A percentile compares a stretch with the other conserved stretches of the same genome.
These are phyloP conservation scores for Setaria viridis DNA, from an alignment of 202 grass and related monocot species.

Conservation along the genomic window DNA sequence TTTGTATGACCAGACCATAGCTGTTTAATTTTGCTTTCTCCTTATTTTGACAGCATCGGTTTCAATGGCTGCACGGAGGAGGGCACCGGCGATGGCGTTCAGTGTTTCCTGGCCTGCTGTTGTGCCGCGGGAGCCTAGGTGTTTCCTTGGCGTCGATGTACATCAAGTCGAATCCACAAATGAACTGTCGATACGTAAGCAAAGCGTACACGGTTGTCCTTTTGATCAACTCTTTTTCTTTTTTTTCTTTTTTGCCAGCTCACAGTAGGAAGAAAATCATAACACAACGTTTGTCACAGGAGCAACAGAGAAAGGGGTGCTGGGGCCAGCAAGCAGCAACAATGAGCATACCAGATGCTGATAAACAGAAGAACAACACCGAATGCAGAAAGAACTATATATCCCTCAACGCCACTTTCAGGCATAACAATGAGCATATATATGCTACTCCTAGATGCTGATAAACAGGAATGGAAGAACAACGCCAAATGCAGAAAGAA, in stretches of 20 bases:
- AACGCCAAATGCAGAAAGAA: not conserved
- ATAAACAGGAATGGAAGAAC: not conserved
- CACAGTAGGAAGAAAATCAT: not conserved
- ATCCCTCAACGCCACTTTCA: too few species aligned
- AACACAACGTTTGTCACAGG: not conserved
- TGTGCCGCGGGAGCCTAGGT: too few species aligned
- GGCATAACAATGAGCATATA: not conserved
- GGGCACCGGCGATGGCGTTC: too few species aligned
- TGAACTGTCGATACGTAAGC: conserved; percentile 3
- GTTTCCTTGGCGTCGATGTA: not conserved
- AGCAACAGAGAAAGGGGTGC: not conserved
- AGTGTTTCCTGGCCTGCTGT: too few species aligned
- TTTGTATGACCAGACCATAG: too few species aligned
- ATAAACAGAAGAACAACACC: too few species aligned
- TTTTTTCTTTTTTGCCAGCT: not conserved
- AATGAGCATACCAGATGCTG: not conserved
- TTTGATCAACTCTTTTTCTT: too few species aligned
- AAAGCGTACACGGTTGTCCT: not conserved
- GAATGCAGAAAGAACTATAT: too few species aligned
- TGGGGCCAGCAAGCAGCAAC: not conserved
- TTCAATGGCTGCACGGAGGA: too few species aligned
- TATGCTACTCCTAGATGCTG: not conserved
- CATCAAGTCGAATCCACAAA: not conserved
- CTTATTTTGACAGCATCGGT: too few species aligned
- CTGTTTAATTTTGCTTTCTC: too few species aligned